Evolutionary conservation across 1,139 yeast genomes (phyloP), one percentile per base, ranked within the genome.

Genomic region (Diutina pseudorugosa): DNA sequence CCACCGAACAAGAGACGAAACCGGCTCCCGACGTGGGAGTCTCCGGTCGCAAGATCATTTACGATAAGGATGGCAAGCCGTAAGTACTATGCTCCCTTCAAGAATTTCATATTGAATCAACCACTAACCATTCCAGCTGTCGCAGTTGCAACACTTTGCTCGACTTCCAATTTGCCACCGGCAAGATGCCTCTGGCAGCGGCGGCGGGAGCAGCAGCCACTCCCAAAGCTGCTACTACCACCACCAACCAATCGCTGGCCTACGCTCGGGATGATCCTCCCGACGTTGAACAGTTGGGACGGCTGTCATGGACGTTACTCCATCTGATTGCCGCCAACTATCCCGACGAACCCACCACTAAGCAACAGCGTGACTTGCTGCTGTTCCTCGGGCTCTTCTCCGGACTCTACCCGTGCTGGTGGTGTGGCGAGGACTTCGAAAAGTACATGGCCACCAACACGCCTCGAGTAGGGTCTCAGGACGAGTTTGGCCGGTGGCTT

Each of bases 1-100:
- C 18, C n/a, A n/a, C 18, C 19, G 20, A 18, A n/a, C 9, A 9
- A 19, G 25, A 9, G 19, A 19, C 16, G 25, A 41, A 41, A 18
- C 20, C 7, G 2, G 9, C 20, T 8, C 82, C 82, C 2, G 72
- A 61, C 18, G 60, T 73, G 53, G 88, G 88, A 0, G 69, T 75
- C 2, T 64, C 78, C 27, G 95, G 96, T 0, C 74, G 85, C 53
- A 82, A 79, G 60, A 85, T 89, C 57, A 68, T 88, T 23, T 84
- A 86, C 55, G 96, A 88, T 60, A 83, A 87, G 63, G 84, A 90
- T 65, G 97, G 97, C 1, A 89, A 87, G 67, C 96, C 96, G 86
- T 86, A 75, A 61, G 93, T 76, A 20, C 2, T 30, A 23, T 23
- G 4, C 7, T 23, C 4, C 19, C 9, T n/a, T 23, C n/a, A n/a